Conservation (phyloP, 2,329 filamentous ascomycete genomes). For the Cadophora malorum region DNA sequence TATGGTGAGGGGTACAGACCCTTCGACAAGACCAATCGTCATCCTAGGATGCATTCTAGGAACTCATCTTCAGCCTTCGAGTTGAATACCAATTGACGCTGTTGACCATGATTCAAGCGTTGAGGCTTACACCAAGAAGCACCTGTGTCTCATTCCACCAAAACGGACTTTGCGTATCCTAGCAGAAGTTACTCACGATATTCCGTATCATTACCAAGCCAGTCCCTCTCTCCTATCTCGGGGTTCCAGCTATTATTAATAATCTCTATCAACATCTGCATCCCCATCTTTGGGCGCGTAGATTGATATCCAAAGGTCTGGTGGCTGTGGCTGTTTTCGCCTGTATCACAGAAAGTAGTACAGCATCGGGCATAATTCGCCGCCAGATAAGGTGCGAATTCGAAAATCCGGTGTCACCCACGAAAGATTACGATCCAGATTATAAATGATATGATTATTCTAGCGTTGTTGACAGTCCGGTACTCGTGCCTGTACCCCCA, state of each 20-base stretch:
- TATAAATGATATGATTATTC: background rate
- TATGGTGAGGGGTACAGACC: conserved; percentile 1
- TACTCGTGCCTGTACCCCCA: conserved; percentile 4
- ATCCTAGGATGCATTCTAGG: background rate
- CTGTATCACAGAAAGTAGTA: conserved; percentile 3
- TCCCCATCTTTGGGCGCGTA: background rate
- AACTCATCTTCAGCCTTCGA: background rate
- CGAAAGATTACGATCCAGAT: conserved; percentile 1
- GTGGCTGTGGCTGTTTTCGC: background rate
- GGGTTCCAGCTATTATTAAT: background rate
- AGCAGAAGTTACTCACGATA: background rate
- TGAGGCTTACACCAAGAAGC: background rate
- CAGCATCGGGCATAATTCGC: conserved; percentile 20
- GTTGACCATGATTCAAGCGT: background rate
- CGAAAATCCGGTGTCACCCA: background rate
- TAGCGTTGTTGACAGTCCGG: background rate
- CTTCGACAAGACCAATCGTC: background rate
- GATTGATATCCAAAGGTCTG: background rate
- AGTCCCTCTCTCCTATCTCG: background rate
- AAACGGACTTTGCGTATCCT: background rate
- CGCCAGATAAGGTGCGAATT: conserved; percentile 6
- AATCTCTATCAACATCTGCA: background rate
- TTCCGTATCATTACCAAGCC: background rate
- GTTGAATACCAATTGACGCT: background rate
- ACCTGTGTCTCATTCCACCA: background rate